Evolutionary conservation across 306 rosid species (phyloP), one percentile per base, ranked within the genome.

Genomic region (Dalbergia oliveri): DNA sequence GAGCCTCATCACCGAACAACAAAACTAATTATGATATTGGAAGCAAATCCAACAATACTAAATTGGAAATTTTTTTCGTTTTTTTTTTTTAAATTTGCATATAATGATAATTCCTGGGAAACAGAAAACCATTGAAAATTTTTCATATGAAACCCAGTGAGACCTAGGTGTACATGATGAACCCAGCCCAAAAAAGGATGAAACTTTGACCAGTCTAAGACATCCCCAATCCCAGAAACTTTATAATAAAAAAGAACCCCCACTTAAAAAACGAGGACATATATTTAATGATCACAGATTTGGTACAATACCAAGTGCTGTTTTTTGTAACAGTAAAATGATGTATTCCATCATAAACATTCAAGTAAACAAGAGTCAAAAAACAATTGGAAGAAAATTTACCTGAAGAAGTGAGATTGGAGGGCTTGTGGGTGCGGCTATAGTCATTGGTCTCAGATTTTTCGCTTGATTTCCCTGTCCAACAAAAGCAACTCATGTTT

Each of bases 401-500:
- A 90, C 91, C 94, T 66, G 81, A 54, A 61, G 44, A 68, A 11
- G 78, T 21, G 81, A 49, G 89, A 86, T 87, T 85, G 35, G 72
- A 73, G 6, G 87, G 73, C 80, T 84, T 87, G 35, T 58, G 50
- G 81, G 71, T 74, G 47, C 72, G 45, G 33, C 45, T 53, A 65
- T 15, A 51, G 71, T 72, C 76, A 50, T 77, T 31, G 16, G 31
- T 78, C 5, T 69, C 79, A 8, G 88, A 60, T 85, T 78, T 60
- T 59, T 79, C 61, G 75, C 81, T 74, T 4, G 92, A 85, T 71
- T 86, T 75, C 43, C 84, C 82, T 14, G 56, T 1, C 79, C 90
- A 91, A 66, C 87, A 21, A 73, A 90, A 91, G 82, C 93, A 94
- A 83, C 92, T 88, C 98, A 94, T 94, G 19, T 66, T 76, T 51